A percentile compares a stretch with the other conserved stretches of the same genome.
Evolutionary conservation across 108 stramenopile genomes (phyloP).

Genomic region (Bacterosira constricta): DNA sequence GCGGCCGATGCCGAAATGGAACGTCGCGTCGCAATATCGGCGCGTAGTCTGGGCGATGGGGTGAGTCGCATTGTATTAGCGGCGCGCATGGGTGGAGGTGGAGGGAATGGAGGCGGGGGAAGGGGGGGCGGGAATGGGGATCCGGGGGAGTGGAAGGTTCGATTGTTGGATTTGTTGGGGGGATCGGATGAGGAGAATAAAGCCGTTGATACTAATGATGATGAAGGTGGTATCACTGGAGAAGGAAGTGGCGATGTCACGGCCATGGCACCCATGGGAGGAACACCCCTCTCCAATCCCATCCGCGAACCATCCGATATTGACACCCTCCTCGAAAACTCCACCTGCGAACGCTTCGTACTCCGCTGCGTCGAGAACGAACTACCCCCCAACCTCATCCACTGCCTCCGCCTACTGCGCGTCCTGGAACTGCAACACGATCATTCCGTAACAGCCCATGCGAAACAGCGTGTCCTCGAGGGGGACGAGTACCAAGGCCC

Average conservation of each 20-base stretch:
- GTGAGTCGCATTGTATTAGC: constrained; percentile 84
- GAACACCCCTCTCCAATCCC: neutral
- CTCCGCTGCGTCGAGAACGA: constrained; percentile 92
- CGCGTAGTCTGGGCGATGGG: constrained; percentile 76
- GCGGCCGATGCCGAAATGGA: constrained; percentile 76
- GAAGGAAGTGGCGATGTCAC: neutral
- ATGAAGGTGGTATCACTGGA: neutral
- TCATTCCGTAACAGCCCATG: constrained; percentile 41
- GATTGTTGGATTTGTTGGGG: constrained; percentile 70
- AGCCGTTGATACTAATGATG: neutral
- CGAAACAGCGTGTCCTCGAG: constrained; percentile 8
- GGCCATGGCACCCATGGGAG: neutral
- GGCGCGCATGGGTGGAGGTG: constrained; percentile 53
- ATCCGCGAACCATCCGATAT: constrained; percentile 49
- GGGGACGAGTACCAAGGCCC: constrained; percentile 17
- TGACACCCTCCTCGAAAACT: constrained; percentile 69
- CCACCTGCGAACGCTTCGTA: constrained; percentile 81
- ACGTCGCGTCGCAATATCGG: constrained; percentile 70
- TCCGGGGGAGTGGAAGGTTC: constrained; percentile 69
- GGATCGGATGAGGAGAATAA: constrained; percentile 52
- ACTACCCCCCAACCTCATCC: constrained; percentile 93
- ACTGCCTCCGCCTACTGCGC: constrained; percentile 90
- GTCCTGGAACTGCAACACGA: constrained; percentile 93
- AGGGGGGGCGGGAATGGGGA: constrained; percentile 8
- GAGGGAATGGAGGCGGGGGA: no score